Base-by-base conservation (phyloP, 192 early-diverging fungal genomes). In the Mortierella hygrophila region DNA sequence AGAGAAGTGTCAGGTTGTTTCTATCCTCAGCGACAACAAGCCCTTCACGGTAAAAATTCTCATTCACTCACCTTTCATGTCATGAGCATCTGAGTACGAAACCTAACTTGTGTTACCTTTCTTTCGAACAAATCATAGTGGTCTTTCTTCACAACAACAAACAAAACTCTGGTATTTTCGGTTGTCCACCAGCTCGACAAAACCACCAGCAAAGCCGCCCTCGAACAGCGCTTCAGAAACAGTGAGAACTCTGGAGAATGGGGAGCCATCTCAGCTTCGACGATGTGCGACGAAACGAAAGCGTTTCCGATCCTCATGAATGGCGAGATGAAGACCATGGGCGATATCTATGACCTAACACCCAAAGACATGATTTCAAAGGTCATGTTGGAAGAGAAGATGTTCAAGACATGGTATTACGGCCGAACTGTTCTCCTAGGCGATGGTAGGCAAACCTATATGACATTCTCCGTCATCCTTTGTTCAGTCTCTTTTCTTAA, bases 311-410 rank as follows among this genome's bases (percentile, higher is more conserved):
- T 49, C 6, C 20, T 21, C 32, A 13, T 42, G n/a, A 18, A 16
- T 52, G 42, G 32, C 26, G 76, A 63, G 2, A 29, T n/a, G 63
- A 49, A 26, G 26, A 63, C 76, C 3, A 44, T 77, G 23, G 76
- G 76, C 6, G 40, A 38, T 21, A 46, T 77, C 2, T 46, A 68
- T 10, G 76, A 77, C 7, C 0, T 32, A 9, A 77, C 63, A 1
- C 63, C 57, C 15, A 77, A 77, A 21, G 41, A 77, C 4, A 1
- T 47, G 4, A 68, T 77, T 42, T 68, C 63, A 8, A 77, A 69
- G 65, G 32, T 68, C 18, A 47, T 46, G 6, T 32, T 77, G 40
- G 76, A 69, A 13, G 76, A 69, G 63, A 77, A 68, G n/a, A 65
- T 77, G 16, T 77, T 68, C 32, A 41, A 60, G 1, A 69, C 76